Evolutionary conservation across 257 asterid species (phyloP).

Genomic region (Solanum etuberosum): DNA sequence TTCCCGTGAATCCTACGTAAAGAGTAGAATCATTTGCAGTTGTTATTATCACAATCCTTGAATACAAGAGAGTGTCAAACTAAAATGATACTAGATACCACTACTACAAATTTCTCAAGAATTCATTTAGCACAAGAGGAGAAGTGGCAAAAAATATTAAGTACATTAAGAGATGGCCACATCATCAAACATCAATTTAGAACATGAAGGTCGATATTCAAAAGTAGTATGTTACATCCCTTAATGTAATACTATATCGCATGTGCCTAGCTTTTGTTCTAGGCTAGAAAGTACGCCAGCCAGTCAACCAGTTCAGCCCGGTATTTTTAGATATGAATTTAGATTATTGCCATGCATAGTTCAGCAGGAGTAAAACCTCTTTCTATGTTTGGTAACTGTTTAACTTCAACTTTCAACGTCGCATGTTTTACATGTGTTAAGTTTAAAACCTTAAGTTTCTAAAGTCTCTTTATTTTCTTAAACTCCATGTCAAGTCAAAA

Average conservation of each 20-base stretch:
- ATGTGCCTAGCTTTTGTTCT: background rate
- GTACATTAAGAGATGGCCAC: background rate
- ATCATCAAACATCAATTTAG: background rate
- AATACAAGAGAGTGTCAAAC: background rate
- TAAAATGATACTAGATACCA: background rate
- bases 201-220: background rate
- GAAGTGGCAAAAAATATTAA: background rate
- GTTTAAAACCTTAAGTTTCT: background rate
- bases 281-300: background rate
- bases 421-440: background rate
- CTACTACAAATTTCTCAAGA: background rate
- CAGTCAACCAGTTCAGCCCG: background rate
- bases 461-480: background rate
- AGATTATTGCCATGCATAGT: background rate
- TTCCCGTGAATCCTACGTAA: constrained; percentile 65
- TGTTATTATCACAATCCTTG: background rate
- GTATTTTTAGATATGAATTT: background rate
- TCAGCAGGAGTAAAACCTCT: background rate
- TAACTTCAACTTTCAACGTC: background rate
- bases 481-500: background rate
- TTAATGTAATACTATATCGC: background rate
- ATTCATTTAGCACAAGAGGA: background rate
- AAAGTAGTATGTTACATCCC: background rate
- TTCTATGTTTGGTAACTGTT: background rate
- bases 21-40: constrained; percentile 1